These are phyloP conservation scores for Dictyostelium brefeldianum DNA, from an alignment of 78 protist genomes.

Conservation along the genomic window DNA sequence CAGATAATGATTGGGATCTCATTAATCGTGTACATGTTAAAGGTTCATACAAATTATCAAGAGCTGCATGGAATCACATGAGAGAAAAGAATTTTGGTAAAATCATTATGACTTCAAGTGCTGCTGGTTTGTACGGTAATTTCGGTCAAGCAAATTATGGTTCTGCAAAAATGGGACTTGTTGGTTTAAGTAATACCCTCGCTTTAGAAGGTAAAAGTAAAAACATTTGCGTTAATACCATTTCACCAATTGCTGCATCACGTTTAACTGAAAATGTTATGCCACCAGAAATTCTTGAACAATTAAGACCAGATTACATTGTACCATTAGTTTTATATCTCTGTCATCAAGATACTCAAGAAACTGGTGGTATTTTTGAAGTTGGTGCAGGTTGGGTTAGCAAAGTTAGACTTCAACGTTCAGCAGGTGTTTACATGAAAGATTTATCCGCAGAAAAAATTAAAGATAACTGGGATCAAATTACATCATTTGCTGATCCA, in stretches of 20 bases:
- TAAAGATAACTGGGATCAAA: conserved; percentile 46
- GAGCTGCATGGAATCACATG: conserved; percentile 93
- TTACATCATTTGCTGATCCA: conserved; percentile 53
- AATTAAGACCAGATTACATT: conserved; percentile 90
- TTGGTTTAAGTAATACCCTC: conserved; percentile 86
- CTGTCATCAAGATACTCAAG: conserved; percentile 85
- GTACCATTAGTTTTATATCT: conserved; percentile 89
- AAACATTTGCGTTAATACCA: conserved; percentile 87
- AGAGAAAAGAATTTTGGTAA: conserved; percentile 87
- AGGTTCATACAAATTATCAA: conserved; percentile 87
- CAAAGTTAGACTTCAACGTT: conserved; percentile 83
- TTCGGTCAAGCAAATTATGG: conserved; percentile 93
- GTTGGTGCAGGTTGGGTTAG: conserved; percentile 91
- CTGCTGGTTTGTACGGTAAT: conserved; percentile 94
- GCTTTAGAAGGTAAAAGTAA: conserved; percentile 89
- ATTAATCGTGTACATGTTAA: conserved; percentile 85
- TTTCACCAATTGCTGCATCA: conserved; percentile 91
- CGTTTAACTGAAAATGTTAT: conserved; percentile 85
- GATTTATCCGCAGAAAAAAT: conserved; percentile 53
- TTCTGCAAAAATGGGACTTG: conserved; percentile 88
- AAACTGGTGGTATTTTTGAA: conserved; percentile 84
- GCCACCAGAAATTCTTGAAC: conserved; percentile 86
- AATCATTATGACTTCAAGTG: conserved; percentile 87
- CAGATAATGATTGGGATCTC: conserved; percentile 91
- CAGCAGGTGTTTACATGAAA: conserved; percentile 70